These are phyloP conservation scores for Penicillium psychrosexuale DNA, from an alignment of 2,329 filamentous ascomycete genomes.

Conservation along the genomic window DNA sequence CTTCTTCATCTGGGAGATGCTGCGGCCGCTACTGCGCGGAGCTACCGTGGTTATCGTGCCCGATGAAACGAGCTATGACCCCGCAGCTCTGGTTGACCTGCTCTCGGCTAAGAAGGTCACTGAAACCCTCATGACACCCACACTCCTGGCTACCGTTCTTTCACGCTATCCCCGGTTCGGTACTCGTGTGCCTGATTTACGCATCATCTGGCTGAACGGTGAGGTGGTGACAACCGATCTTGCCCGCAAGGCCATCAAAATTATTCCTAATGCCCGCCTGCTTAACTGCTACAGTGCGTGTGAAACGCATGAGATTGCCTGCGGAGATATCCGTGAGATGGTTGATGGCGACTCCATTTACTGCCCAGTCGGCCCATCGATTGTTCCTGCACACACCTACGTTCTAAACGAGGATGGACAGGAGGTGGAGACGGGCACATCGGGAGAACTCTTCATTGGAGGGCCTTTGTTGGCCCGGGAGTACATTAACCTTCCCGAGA, in stretches of 20 bases:
- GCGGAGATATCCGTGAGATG: constrained; percentile 69
- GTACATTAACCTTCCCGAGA: constrained; percentile 76
- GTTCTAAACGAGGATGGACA: constrained; percentile 68
- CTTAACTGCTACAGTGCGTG: constrained; percentile 81
- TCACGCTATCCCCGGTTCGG: constrained; percentile 66
- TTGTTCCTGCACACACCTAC: constrained; percentile 67
- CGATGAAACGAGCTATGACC: constrained; percentile 75
- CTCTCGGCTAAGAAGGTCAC: constrained; percentile 65
- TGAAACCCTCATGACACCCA: constrained; percentile 81
- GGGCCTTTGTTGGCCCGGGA: constrained; percentile 70
- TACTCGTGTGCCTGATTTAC: constrained; percentile 61
- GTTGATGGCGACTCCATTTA: constrained; percentile 62
- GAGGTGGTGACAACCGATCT: constrained; percentile 79
- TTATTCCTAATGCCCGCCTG: constrained; percentile 65
- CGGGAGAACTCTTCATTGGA: constrained; percentile 72
- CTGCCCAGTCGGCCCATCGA: constrained; percentile 69
- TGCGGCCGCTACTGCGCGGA: constrained; percentile 71
- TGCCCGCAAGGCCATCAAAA: constrained; percentile 63
- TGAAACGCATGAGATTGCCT: constrained; percentile 77
- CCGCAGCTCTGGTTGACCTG: constrained; percentile 68
- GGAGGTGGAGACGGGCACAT: constrained; percentile 59
- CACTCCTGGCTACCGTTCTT: constrained; percentile 70
- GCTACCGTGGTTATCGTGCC: constrained; percentile 73
- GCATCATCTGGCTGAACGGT: constrained; percentile 75
- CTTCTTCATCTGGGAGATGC: constrained; percentile 82